Percentiles rank a stretch among this genome's conserved stretches.
Evolutionary conservation across 2,329 filamentous ascomycete genomes (phyloP).

Genomic region (Phoma sp.): DNA sequence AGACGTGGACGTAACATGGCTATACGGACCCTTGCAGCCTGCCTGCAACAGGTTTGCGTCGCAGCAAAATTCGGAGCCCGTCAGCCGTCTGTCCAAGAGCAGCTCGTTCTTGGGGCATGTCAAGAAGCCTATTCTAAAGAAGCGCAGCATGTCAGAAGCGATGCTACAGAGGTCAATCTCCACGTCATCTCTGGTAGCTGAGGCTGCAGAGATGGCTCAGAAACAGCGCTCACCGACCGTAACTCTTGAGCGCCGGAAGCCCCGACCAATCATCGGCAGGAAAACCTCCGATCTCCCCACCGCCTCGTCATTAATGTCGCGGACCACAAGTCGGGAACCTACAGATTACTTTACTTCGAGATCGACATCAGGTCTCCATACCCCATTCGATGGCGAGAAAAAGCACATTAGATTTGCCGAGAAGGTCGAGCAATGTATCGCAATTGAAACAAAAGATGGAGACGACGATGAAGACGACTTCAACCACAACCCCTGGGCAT

Average conservation of each 20-base stretch:
- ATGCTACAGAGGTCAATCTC: conserved; percentile 91
- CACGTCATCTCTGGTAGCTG: conserved; percentile 85
- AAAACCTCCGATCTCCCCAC: conserved; percentile 72
- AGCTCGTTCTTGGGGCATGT: conserved; percentile 68
- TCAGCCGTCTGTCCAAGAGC: conserved; percentile 63
- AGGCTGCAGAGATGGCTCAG: conserved; percentile 84
- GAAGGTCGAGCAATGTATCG: conserved; percentile 94
- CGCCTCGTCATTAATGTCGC: conserved; percentile 65
- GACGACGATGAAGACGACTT: conserved; percentile 66
- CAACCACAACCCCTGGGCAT: conserved; percentile 48
- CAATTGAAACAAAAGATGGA: conserved; percentile 82
- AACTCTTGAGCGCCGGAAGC: conserved; percentile 54
- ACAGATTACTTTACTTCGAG: conserved; percentile 70
- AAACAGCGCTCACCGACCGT: conserved; percentile 73
- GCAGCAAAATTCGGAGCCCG: conserved; percentile 56
- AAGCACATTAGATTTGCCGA: conserved; percentile 97
- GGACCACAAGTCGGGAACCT: conserved; percentile 66
- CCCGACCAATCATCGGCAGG: conserved; percentile 63
- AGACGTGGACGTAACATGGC: conserved; percentile 95
- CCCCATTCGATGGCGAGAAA: conserved; percentile 65
- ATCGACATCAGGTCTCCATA: conserved; percentile 73
- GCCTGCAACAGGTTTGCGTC: conserved; percentile 63
- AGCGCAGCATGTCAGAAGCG: conserved; percentile 92
- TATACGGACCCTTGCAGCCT: conserved; percentile 90
- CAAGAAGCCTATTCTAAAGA: conserved; percentile 94